These are phyloP conservation scores for Zopfochytrium polystomum DNA, from an alignment of 371 early-diverging fungal species.

Conservation along the genomic window DNA sequence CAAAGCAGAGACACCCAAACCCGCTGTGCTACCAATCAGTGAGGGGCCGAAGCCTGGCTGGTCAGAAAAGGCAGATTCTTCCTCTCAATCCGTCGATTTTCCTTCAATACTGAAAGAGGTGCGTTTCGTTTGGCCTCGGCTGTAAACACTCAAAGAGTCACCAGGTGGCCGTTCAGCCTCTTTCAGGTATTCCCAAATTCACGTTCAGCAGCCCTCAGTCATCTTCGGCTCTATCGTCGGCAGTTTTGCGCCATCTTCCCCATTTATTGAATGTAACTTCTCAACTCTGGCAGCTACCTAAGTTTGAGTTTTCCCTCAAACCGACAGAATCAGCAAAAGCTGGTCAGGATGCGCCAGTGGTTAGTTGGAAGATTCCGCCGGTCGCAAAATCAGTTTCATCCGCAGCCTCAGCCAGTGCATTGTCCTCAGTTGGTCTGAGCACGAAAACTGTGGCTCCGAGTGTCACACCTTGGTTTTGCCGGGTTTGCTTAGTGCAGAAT, in stretches of 20 bases:
- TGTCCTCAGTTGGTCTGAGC: not conserved
- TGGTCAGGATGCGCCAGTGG: not conserved
- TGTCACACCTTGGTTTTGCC: slow-evolving; percentile 6
- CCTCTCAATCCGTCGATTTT: not conserved
- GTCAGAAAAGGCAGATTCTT: not conserved
- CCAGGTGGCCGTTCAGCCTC: no score
- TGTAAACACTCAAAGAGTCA: no score
- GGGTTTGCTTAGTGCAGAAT: slow-evolving; percentile 10
- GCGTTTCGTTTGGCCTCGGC: no score
- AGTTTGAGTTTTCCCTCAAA: not conserved
- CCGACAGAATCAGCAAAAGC: not conserved
- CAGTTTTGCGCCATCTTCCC: no score
- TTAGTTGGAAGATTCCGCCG: not conserved
- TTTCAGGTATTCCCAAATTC: no score
- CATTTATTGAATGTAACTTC: no score
- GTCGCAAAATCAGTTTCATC: no score
- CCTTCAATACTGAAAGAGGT: no score
- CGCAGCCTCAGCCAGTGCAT: not conserved
- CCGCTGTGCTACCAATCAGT: not conserved
- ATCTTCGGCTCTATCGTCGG: no score
- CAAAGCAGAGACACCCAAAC: not conserved
- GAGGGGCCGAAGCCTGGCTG: not conserved
- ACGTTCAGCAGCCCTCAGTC: no score
- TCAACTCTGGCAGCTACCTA: no score
- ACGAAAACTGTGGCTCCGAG: not conserved